A percentile compares a stretch with the other conserved stretches of the same genome.
These are phyloP conservation scores for Lactarius pseudohatsudake DNA, from an alignment of 768 basidiomycete genomes.

Conservation along the genomic window DNA sequence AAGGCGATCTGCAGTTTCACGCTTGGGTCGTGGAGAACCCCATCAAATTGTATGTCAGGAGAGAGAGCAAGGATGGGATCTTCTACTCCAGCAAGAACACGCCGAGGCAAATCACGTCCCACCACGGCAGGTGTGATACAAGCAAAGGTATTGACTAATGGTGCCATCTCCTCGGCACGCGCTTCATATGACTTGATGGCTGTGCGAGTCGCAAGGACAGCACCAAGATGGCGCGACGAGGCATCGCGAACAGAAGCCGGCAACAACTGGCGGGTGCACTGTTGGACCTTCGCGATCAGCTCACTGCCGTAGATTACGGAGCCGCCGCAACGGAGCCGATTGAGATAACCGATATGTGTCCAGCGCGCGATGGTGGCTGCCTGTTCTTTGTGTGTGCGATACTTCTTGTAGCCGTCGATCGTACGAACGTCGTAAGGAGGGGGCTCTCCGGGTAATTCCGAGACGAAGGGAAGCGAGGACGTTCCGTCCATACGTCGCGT, in stretches of 20 bases:
- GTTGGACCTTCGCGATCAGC: slow-evolving; percentile 40
- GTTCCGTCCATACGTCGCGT: slow-evolving; percentile 61
- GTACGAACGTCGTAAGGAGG: slow-evolving; percentile 77
- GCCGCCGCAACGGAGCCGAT: slow-evolving; percentile 61
- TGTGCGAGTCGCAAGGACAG: slow-evolving; percentile 41
- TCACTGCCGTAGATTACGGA: slow-evolving; percentile 40
- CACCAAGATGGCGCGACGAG: slow-evolving; percentile 42
- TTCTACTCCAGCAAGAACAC: slow-evolving; percentile 53
- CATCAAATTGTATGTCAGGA: slow-evolving; percentile 54
- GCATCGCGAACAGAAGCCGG: slow-evolving; percentile 49
- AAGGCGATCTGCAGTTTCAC: slow-evolving; percentile 93
- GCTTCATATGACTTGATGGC: slow-evolving; percentile 63
- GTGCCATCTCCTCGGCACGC: slow-evolving; percentile 55
- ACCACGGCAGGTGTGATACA: slow-evolving; percentile 80
- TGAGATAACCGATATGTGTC: slow-evolving; percentile 71
- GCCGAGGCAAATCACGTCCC: slow-evolving; percentile 66
- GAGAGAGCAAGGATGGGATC: slow-evolving; percentile 24
- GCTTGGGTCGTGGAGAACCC: slow-evolving; percentile 62
- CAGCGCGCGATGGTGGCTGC: slow-evolving; percentile 58
- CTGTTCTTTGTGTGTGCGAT: slow-evolving; percentile 46
- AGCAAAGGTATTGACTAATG: slow-evolving; percentile 65
- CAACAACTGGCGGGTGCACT: slow-evolving; percentile 47
- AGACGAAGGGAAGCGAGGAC: slow-evolving; percentile 49
- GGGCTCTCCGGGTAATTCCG: slow-evolving; percentile 56
- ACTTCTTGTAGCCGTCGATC: slow-evolving; percentile 65